A percentile compares a stretch with the other conserved stretches of the same genome.
Evolutionary conservation across 768 basidiomycete species (phyloP).

Genomic region (Rhodotorula graminis): DNA sequence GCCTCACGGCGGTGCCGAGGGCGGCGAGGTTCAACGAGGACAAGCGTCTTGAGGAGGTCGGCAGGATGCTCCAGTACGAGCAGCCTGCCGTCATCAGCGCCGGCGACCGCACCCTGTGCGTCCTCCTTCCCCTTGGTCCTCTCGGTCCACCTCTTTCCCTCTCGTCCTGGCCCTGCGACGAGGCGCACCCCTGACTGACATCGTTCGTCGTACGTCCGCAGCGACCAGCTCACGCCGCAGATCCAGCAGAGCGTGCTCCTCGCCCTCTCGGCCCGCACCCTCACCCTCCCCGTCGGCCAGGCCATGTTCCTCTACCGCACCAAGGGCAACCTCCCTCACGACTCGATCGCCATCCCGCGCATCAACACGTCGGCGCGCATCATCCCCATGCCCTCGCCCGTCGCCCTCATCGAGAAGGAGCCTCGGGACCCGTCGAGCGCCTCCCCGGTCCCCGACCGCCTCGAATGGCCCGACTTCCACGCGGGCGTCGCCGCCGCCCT

Average conservation of each 20-base stretch:
- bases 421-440: slow-evolving; percentile 14
- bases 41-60: slow-evolving; percentile 81
- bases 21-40: slow-evolving; percentile 74
- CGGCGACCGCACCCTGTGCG: slow-evolving; percentile 70
- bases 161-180: too few relatives aligned
- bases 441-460: slow-evolving; percentile 51
- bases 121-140: slow-evolving; percentile 39
- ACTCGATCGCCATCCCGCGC: slow-evolving; percentile 47
- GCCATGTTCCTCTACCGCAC: slow-evolving; percentile 85
- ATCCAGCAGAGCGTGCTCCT: slow-evolving; percentile 77
- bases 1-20: slow-evolving; percentile 1
- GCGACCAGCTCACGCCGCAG: slow-evolving; percentile 80
- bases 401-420: slow-evolving; percentile 39
- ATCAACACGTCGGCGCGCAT: slow-evolving; percentile 48
- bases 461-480: slow-evolving; percentile 94
- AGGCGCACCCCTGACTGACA: too few relatives aligned
- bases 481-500: slow-evolving; percentile 91
- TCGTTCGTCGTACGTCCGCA: slow-evolving; percentile 45
- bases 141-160: too few relatives aligned
- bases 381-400: slow-evolving; percentile 41
- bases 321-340: not conserved
- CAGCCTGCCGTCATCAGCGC: slow-evolving; percentile 60
- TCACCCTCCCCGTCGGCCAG: slow-evolving; percentile 83
- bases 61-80: slow-evolving; percentile 81
- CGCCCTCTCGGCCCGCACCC: slow-evolving; percentile 75